A percentile compares a stretch with the other conserved stretches of the same genome.
phyloP scores from a whole-genome alignment of 1,284 basidiomycete species.

The Xanthoconium separans region DNA sequence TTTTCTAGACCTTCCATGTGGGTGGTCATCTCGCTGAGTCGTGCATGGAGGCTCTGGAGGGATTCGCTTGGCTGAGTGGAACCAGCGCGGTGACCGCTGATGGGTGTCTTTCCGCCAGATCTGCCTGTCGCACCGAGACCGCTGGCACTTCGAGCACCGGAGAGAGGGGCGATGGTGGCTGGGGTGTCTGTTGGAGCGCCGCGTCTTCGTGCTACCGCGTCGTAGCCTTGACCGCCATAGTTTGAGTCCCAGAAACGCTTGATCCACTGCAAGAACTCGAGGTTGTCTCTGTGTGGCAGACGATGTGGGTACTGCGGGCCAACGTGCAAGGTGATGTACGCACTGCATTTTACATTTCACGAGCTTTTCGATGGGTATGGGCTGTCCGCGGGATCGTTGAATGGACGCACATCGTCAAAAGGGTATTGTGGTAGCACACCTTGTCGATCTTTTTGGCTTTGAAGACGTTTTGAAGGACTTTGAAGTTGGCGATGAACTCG shows the following conservation, averaged over 20 bases:
- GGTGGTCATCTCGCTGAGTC: slow-evolving; percentile 81
- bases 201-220: slow-evolving; percentile 78
- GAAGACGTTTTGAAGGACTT: slow-evolving; percentile 90
- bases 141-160: slow-evolving; percentile 39
- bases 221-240: slow-evolving; percentile 87
- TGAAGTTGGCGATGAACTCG: slow-evolving; percentile 94
- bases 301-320: slow-evolving; percentile 8
- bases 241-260: slow-evolving; percentile 96
- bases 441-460: slow-evolving; percentile 91
- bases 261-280: slow-evolving; percentile 98
- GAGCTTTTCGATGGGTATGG: slow-evolving; percentile 90
- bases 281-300: slow-evolving; percentile 77
- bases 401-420: not conserved
- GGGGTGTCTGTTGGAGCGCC: slow-evolving; percentile 75
- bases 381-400: slow-evolving; percentile 45
- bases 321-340: slow-evolving; percentile 33
- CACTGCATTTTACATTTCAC: slow-evolving; percentile 99
- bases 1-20: slow-evolving; percentile 90
- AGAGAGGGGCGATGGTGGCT: slow-evolving; percentile 73
- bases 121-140: slow-evolving; percentile 41
- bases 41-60: slow-evolving; percentile 64
- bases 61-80: slow-evolving; percentile 62
- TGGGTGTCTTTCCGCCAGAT: slow-evolving; percentile 66
- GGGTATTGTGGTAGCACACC: slow-evolving; percentile 44
- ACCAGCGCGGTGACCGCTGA: slow-evolving; percentile 62